Base-by-base conservation (phyloP, 179 eudicot species). In the Corrigiola litoralis region DNA sequence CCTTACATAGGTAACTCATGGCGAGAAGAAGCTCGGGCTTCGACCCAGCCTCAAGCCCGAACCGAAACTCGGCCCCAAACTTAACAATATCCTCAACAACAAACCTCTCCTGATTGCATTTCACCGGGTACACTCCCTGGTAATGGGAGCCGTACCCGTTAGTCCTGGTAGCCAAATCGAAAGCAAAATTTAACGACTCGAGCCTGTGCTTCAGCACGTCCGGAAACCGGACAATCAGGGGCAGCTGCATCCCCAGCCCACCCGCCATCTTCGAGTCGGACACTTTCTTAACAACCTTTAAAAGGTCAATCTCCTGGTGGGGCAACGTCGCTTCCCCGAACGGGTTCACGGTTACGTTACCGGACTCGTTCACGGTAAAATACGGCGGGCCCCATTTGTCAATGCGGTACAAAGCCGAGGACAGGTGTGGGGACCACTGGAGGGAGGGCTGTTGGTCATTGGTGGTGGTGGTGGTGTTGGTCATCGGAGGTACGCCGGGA, bases 61-160 rank as follows among this genome's bases (percentile, higher is more conserved):
- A 92, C 36, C 96, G 72, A 72, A 89, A 92, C 0, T 63, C 46
- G 13, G 84, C 63, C n/a, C 98, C 97, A 31, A 90, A 84, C 8
- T 71, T 76, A 3, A 92, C 98, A 12, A 92, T 92, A 60, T 92
- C 97, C 37, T 92, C 98, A 1, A 92, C 95, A 1, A 92, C 70
- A 20, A 84, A 92, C 24, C 86, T 55, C 18, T 92, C 97, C 58
- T 92, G 98, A 49, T 90, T 90, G 67, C 97, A 90, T 59, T 92
- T 92, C 57, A 92, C 98, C 0, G 98, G 98, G 65, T 90, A 90
- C 13, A 92, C 97, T 0, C 98, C 98, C 61, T 90, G 98, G 87
- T 87, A 90, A 70, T 86, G 90, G 2, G 86, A 74, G 4, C 57
- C 82, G 13, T 87, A 92, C 2, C 87, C 81, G n/a, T 78, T 80